Percentiles rank a stretch among this genome's conserved stretches.
phyloP scores from a whole-genome alignment of 352 stramenopile species.

The Blastocystis sp. region DNA sequence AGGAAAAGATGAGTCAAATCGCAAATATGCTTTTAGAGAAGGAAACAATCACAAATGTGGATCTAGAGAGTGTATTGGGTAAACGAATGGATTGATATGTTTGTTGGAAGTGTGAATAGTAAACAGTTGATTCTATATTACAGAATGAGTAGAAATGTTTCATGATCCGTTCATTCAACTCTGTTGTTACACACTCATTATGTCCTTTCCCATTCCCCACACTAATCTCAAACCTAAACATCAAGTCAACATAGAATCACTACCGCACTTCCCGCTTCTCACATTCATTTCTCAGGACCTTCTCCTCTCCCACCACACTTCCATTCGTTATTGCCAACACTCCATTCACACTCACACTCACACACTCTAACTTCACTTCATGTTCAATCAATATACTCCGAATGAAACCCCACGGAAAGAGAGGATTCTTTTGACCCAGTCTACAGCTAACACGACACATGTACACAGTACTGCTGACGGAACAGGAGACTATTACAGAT shows the following conservation, averaged over 20 bases:
- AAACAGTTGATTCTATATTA: not conserved
- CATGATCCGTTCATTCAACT: constrained; percentile 25
- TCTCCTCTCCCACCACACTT: not conserved
- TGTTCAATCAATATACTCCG: constrained; percentile 13
- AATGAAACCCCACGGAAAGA: constrained; percentile 9
- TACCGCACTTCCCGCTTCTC: constrained; percentile 18
- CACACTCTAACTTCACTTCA: constrained; percentile 39
- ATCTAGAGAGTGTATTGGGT: constrained; percentile 48
- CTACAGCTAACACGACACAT: not conserved
- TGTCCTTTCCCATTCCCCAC: constrained; percentile 15
- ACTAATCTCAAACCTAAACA: not conserved
- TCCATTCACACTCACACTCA: constrained; percentile 6
- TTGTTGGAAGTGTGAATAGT: not conserved
- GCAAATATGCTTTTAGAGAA: constrained; percentile 55
- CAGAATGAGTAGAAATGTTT: constrained; percentile 21
- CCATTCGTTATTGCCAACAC: not conserved
- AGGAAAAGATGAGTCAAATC: constrained; percentile 5
- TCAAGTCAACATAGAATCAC: not conserved
- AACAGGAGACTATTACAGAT: not conserved
- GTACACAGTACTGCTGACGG: not conserved
- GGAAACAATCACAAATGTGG: constrained; percentile 54
- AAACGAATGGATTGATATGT: constrained; percentile 49
- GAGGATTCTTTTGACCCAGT: not conserved
- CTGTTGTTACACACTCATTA: not conserved
- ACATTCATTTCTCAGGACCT: not conserved